phyloP scores from a whole-genome alignment of 805 yeast genomes.

The Wickerhamiella occidentalis region DNA sequence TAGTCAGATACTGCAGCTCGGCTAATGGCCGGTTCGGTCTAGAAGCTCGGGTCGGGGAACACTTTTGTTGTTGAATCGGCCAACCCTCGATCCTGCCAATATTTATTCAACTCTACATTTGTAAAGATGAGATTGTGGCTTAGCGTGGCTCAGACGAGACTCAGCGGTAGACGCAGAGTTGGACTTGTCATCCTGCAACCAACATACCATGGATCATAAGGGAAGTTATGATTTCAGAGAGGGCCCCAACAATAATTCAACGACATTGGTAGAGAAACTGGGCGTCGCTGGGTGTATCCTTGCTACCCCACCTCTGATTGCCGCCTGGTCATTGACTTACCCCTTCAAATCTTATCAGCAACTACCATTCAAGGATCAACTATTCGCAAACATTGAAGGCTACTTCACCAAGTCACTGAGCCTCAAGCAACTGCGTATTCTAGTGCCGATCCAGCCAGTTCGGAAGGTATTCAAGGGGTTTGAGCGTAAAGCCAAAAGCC shows the following conservation, averaged over 20 bases:
- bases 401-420: conserved; percentile 15
- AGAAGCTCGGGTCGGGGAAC: no score
- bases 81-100: no score
- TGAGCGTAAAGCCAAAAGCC: neutral
- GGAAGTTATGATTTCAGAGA: conserved; percentile 11
- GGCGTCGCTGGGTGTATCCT: neutral
- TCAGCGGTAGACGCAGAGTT: neutral
- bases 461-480: conserved; percentile 14
- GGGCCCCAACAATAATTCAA: conserved; percentile 7
- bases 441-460: conserved; percentile 19
- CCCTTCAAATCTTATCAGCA: neutral
- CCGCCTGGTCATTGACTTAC: neutral
- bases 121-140: no score
- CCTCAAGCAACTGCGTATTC: conserved; percentile 17
- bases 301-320: neutral
- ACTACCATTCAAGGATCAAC: neutral
- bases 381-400: conserved; percentile 10
- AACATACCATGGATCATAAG: neutral
- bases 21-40: no score
- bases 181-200: neutral
- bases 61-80: no score
- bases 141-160: no score
- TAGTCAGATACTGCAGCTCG: no score
- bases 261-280: neutral
- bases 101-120: no score